Evolutionary conservation across 495 filamentous ascomycete genomes (phyloP).

Genomic region (Usnea hakonensis): DNA sequence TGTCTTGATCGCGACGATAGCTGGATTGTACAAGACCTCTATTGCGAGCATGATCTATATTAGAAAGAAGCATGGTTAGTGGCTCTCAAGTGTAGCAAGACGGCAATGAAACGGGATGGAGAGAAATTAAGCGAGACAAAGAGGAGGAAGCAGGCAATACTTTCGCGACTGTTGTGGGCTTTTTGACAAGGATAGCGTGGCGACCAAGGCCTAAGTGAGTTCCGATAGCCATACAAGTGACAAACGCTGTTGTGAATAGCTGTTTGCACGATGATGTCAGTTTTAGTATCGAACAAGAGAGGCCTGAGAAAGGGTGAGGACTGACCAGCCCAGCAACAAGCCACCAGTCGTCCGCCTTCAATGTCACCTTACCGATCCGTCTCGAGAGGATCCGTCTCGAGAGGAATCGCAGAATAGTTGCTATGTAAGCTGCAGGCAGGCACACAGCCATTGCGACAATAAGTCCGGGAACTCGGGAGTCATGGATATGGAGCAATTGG

Average conservation of each 20-base stretch:
- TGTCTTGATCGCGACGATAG: conserved; percentile 2
- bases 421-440: not conserved
- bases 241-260: conserved; percentile 3
- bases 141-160: not conserved
- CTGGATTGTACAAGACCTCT: not conserved
- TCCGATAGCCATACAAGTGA: not conserved
- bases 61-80: not conserved
- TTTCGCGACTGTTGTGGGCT: not conserved
- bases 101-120: too few species aligned
- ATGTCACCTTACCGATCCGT: not conserved
- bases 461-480: not conserved
- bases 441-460: not conserved
- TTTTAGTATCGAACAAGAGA: too few species aligned
- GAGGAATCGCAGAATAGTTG: not conserved
- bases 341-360: conserved; percentile 9
- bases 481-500: not conserved
- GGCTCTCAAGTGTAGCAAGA: too few species aligned
- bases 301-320: not conserved
- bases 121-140: too few species aligned
- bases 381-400: conserved; percentile 2
- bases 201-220: conserved; percentile 3
- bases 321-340: conserved; percentile 2
- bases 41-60: not conserved
- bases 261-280: not conserved
- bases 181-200: not conserved